phyloP scores from a whole-genome alignment of 1,139 yeast species.

The Sugiyamaella paludigena region DNA sequence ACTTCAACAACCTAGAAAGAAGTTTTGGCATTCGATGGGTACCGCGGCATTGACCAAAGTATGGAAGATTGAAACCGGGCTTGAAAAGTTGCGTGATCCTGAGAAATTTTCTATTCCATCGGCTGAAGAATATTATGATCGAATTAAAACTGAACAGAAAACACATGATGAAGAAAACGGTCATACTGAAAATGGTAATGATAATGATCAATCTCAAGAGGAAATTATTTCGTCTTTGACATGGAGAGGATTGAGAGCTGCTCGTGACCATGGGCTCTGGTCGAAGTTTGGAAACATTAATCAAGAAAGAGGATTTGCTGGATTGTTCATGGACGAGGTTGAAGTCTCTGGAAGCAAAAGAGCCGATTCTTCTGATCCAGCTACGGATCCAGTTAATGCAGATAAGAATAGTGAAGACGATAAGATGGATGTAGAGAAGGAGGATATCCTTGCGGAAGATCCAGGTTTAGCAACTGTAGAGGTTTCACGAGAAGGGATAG shows the following conservation, averaged over 20 bases:
- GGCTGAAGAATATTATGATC: slow-evolving; percentile 25
- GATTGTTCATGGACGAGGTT: slow-evolving; percentile 25
- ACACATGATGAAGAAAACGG: slow-evolving; percentile 12
- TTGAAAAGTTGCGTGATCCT: slow-evolving; percentile 23
- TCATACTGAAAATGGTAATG: slow-evolving; percentile 11
- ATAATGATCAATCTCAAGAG: slow-evolving; percentile 8
- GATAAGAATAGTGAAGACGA: too few species aligned
- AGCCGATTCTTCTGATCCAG: neutral
- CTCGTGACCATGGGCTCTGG: slow-evolving; percentile 35
- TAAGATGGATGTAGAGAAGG: slow-evolving; percentile 6
- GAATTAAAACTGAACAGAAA: slow-evolving; percentile 16
- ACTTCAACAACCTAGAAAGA: slow-evolving; percentile 27
- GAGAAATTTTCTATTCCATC: slow-evolving; percentile 21
- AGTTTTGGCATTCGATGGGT: slow-evolving; percentile 37
- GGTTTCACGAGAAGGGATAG: too few species aligned
- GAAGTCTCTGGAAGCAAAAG: neutral
- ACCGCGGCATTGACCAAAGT: slow-evolving; percentile 37
- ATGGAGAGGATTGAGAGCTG: slow-evolving; percentile 39
- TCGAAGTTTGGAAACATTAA: slow-evolving; percentile 30
- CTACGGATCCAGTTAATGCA: neutral
- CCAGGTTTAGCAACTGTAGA: too few species aligned
- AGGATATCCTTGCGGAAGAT: too few species aligned
- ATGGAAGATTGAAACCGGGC: slow-evolving; percentile 35
- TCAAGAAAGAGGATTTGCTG: slow-evolving; percentile 28
- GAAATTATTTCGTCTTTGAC: slow-evolving; percentile 25